phyloP scores from a whole-genome alignment of 23 red algal genomes.

The Agarophyton chilense region DNA sequence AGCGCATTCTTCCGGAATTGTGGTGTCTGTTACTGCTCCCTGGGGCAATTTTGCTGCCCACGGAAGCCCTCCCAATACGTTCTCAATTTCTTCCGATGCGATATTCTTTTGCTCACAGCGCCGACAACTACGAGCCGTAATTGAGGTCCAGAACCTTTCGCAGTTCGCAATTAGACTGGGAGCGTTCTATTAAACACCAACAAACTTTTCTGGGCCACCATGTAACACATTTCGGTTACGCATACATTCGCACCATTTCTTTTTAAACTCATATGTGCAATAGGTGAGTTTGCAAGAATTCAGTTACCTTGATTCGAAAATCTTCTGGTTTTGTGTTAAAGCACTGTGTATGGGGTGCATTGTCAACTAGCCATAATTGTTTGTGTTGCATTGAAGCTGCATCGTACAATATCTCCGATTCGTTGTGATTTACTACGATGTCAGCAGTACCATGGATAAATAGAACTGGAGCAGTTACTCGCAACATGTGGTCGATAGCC shows the following conservation, averaged over 20 bases:
- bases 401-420: conserved; percentile 6
- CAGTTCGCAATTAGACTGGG: not conserved
- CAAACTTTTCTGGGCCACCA: too few relatives aligned
- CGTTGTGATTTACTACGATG: not conserved
- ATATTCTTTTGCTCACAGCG: not conserved
- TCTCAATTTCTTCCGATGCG: not conserved
- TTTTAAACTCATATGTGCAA: not conserved
- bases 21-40: not conserved
- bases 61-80: not conserved
- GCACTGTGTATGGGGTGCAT: conserved; percentile 39
- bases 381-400: not conserved
- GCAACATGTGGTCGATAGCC: conserved; percentile 1
- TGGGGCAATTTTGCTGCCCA: not conserved
- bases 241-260: not conserved
- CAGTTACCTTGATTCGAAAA: conserved; percentile 28
- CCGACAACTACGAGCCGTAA: not conserved
- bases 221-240: too few relatives aligned
- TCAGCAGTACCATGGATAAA: conserved; percentile 54
- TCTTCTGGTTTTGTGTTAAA: conserved; percentile 26
- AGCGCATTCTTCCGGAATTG: not conserved
- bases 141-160: not conserved
- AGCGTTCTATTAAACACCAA: not conserved
- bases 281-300: not conserved
- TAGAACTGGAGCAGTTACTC: conserved; percentile 8
- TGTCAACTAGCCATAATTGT: conserved; percentile 21